phyloP scores from a whole-genome alignment of 441 rosid genomes.

The Codiaeum variegatum region DNA sequence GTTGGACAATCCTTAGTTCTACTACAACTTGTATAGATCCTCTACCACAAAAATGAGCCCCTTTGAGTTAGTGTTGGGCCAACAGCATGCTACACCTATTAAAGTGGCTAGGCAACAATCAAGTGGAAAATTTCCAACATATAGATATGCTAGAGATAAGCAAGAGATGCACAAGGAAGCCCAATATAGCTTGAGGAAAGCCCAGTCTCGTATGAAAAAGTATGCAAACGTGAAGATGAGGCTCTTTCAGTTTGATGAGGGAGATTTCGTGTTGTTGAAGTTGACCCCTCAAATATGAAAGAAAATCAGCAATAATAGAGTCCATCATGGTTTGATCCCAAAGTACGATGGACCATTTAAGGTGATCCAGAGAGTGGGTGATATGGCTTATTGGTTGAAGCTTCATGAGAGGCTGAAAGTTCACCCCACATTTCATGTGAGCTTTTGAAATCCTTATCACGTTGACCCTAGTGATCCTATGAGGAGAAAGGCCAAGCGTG shows the following conservation, averaged over 20 bases:
- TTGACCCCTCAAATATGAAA: not conserved
- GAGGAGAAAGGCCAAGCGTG: not conserved
- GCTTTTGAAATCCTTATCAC: not conserved
- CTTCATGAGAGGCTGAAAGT: not conserved
- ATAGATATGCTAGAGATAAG: too few species aligned
- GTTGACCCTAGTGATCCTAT: not conserved
- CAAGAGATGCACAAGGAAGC: too few species aligned
- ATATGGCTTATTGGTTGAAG: not conserved
- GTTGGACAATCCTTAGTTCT: too few species aligned
- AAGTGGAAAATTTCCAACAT: too few species aligned
- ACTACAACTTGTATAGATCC: too few species aligned
- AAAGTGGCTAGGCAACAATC: too few species aligned
- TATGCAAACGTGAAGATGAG: not conserved
- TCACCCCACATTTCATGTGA: not conserved
- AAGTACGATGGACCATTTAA: slow-evolving; percentile 9
- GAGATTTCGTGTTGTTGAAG: slow-evolving; percentile 5
- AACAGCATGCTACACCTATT: too few species aligned
- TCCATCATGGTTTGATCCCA: too few species aligned
- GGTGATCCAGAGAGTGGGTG: not conserved
- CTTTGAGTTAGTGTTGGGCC: too few species aligned
- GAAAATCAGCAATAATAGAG: not conserved
- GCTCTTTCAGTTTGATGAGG: not conserved
- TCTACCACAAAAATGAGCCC: too few species aligned
- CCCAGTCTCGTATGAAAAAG: not conserved
- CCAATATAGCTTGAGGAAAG: not conserved